These are phyloP conservation scores for Pythium sp. DNA, from an alignment of 352 stramenopile species.

Conservation along the genomic window DNA sequence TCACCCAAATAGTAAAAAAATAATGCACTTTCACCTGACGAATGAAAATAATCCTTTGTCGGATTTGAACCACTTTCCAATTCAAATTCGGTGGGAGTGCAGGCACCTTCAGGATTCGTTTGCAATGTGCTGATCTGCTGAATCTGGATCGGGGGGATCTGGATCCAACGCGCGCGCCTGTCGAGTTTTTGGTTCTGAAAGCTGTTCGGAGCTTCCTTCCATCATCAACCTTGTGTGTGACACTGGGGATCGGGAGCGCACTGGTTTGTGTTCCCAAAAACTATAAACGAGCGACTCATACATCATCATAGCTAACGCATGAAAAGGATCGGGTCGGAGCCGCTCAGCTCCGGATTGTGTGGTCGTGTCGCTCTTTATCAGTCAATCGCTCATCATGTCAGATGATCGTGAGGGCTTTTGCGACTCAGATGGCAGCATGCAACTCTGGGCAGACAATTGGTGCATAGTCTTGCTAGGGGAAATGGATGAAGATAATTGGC, in stretches of 20 bases:
- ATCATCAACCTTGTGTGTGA: not conserved
- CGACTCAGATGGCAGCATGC: not conserved
- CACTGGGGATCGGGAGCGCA: not conserved
- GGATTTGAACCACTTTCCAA: not conserved
- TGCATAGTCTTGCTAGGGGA: not conserved
- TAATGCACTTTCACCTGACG: not conserved
- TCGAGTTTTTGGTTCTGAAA: not conserved
- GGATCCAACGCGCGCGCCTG: not conserved
- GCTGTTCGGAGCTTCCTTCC: not conserved
- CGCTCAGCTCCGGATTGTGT: not conserved
- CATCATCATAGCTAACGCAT: not conserved
- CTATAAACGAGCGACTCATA: not conserved
- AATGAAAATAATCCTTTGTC: not conserved
- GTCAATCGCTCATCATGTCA: not conserved
- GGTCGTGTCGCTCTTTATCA: not conserved
- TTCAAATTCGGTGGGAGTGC: not conserved
- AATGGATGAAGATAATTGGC: not conserved
- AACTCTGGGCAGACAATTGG: slow-evolving; percentile 2
- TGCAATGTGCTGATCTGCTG: not conserved
- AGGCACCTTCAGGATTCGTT: not conserved
- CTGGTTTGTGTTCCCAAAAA: not conserved
- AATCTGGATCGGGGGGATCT: not conserved
- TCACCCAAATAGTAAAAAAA: not conserved
- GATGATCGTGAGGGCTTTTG: not conserved
- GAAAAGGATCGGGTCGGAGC: not conserved